Evolutionary conservation across 2,329 filamentous ascomycete genomes (phyloP).

Genomic region (Penicillium griseofulvum): DNA sequence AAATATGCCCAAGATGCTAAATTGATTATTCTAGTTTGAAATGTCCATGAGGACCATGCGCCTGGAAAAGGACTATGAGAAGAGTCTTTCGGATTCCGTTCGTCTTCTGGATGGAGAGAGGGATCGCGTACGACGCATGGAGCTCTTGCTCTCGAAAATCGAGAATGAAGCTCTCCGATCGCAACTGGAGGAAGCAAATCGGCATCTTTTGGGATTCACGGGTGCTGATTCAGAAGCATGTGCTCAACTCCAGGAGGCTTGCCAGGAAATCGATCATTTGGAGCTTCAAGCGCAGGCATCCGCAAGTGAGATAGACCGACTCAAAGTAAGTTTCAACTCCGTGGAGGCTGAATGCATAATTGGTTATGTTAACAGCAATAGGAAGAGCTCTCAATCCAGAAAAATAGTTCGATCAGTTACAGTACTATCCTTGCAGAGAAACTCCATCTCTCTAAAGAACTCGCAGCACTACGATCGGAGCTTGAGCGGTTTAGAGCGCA

Average conservation of each 20-base stretch:
- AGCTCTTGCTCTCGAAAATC: constrained; percentile 68
- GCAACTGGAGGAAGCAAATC: constrained; percentile 58
- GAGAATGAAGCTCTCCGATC: constrained; percentile 69
- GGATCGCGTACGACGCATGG: constrained; percentile 65
- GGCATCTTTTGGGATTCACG: constrained; percentile 51
- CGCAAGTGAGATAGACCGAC: constrained; percentile 54
- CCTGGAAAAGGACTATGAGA: constrained; percentile 70
- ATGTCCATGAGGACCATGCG: constrained; percentile 52
- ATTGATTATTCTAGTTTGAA: constrained; percentile 30
- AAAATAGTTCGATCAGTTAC: constrained; percentile 65
- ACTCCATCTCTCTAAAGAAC: constrained; percentile 58
- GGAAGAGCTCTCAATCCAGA: constrained; percentile 70
- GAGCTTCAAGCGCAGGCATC: constrained; percentile 45
- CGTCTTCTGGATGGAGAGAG: constrained; percentile 73
- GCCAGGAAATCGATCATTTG: constrained; percentile 44
- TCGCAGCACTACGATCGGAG: constrained; percentile 59
- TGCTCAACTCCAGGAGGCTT: constrained; percentile 50
- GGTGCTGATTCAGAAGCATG: constrained; percentile 44
- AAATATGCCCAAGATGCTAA: constrained; percentile 1
- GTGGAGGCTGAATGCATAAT: not conserved
- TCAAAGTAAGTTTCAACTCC: constrained; percentile 48
- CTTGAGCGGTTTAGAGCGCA: constrained; percentile 62
- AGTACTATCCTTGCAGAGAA: constrained; percentile 68
- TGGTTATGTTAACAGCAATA: constrained; percentile 34
- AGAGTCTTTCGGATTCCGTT: constrained; percentile 62